Evolutionary conservation across 2,329 filamentous ascomycete genomes (phyloP).

Genomic region (Calonectria hawksworthii): DNA sequence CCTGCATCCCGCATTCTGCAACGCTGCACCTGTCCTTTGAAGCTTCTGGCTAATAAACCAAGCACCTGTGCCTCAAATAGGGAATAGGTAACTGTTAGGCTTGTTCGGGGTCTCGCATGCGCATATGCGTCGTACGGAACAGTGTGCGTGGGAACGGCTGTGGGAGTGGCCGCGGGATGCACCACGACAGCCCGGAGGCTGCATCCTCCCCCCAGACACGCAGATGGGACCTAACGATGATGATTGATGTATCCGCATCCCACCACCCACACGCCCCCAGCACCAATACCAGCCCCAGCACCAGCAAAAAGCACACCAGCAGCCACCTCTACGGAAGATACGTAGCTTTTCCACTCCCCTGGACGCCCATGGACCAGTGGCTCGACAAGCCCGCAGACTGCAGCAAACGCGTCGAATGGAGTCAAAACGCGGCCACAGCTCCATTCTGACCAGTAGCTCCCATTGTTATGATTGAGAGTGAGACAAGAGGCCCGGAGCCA

Average conservation of each 20-base stretch:
- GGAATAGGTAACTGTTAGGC: constrained; percentile 27
- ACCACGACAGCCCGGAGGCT: constrained; percentile 28
- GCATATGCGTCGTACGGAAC: constrained; percentile 38
- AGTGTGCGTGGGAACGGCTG: constrained; percentile 30
- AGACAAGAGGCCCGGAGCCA: constrained; percentile 35
- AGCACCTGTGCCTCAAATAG: constrained; percentile 12
- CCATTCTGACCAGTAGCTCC: constrained; percentile 28
- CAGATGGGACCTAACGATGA: neutral
- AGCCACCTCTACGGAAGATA: neutral
- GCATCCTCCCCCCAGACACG: constrained; percentile 20
- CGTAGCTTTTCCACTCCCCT: constrained; percentile 10
- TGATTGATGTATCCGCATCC: neutral
- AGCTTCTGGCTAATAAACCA: constrained; percentile 14
- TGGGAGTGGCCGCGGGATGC: constrained; percentile 33
- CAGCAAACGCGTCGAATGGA: constrained; percentile 30
- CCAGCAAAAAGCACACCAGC: neutral
- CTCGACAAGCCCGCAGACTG: constrained; percentile 28
- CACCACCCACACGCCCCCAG: constrained; percentile 13
- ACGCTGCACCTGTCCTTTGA: constrained; percentile 19
- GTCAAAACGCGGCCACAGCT: constrained; percentile 36
- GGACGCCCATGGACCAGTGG: constrained; percentile 17
- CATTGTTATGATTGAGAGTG: constrained; percentile 44
- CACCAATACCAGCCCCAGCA: constrained; percentile 8
- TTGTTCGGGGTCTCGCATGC: constrained; percentile 40
- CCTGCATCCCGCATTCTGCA: constrained; percentile 22